Percentiles rank a stretch among this genome's conserved stretches.
Conservation (phyloP, 805 yeast species). For the Starmerella khaoyaiensis region DNA sequence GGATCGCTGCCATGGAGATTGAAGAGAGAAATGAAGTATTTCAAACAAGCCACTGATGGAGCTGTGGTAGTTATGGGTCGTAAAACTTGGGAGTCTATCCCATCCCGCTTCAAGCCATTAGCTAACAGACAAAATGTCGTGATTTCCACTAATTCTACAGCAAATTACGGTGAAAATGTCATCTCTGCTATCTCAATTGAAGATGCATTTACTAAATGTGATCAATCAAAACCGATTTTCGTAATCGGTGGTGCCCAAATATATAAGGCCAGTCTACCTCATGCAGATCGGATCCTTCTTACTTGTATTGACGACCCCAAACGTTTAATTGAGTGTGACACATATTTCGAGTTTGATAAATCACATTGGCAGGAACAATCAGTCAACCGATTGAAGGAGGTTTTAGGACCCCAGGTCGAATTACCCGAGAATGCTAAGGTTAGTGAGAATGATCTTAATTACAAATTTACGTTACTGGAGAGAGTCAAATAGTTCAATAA, state of each 20-base stretch:
- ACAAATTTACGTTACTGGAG: constrained; percentile 47
- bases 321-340: constrained; percentile 46
- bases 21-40: constrained; percentile 72
- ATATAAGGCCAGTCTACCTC: constrained; percentile 44
- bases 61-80: constrained; percentile 78
- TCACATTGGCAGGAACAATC: constrained; percentile 26
- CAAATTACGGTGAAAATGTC: constrained; percentile 23
- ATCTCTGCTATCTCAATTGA: constrained; percentile 34
- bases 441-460: constrained; percentile 40
- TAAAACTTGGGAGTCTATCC: constrained; percentile 91
- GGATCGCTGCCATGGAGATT: constrained; percentile 84
- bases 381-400: constrained; percentile 29
- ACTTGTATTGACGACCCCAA: constrained; percentile 46
- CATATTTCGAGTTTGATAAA: constrained; percentile 38
- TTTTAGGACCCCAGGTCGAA: constrained; percentile 29
- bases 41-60: constrained; percentile 55
- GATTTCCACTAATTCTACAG: constrained; percentile 38
- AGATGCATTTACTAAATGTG: constrained; percentile 30
- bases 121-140: constrained; percentile 64
- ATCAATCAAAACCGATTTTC: constrained; percentile 42
- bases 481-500: neutral
- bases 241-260: constrained; percentile 90
- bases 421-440: constrained; percentile 17
- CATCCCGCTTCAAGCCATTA: constrained; percentile 69
- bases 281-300: constrained; percentile 45